Percentiles rank a stretch among this genome's conserved stretches.
Conservation (phyloP, 2,329 filamentous ascomycete genomes). For the Fusarium gaditjirri region DNA sequence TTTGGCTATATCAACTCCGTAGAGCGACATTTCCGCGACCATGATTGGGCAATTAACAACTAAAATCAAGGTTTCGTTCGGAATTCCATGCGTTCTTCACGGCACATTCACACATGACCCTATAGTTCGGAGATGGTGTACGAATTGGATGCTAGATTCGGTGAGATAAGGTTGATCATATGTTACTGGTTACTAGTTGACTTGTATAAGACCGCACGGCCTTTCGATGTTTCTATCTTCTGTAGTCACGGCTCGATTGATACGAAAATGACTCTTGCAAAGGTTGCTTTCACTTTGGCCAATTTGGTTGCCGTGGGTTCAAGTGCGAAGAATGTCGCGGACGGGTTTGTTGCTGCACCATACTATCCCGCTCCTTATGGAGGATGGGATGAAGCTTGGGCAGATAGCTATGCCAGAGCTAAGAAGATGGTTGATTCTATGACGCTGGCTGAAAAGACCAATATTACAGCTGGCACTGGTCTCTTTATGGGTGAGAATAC, state of each 20-base stretch:
- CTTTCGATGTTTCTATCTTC: background rate
- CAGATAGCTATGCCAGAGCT: slow-evolving; percentile 76
- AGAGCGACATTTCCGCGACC: background rate
- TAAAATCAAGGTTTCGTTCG: slow-evolving; percentile 14
- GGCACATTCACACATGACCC: slow-evolving; percentile 11
- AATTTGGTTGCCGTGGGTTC: slow-evolving; percentile 5
- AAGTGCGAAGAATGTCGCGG: slow-evolving; percentile 3
- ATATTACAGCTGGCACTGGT: slow-evolving; percentile 77
- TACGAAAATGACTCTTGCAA: slow-evolving; percentile 1
- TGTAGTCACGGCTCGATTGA: background rate
- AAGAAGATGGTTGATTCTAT: slow-evolving; percentile 75
- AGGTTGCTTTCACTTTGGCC: background rate
- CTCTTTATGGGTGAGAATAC: slow-evolving; percentile 70
- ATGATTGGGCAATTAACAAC: background rate
- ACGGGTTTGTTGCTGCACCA: slow-evolving; percentile 56
- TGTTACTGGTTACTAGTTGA: background rate
- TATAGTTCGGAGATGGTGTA: background rate
- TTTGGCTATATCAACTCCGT: background rate
- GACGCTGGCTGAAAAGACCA: slow-evolving; percentile 84
- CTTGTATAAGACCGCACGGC: background rate
- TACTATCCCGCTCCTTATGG: slow-evolving; percentile 80
- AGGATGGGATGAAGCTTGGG: slow-evolving; percentile 77
- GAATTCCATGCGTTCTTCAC: background rate
- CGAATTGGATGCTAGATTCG: slow-evolving; percentile 8
- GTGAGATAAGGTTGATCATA: background rate